Evolutionary conservation across 2,329 filamentous ascomycete genomes (phyloP).

Genomic region (Ascochyta koolunga): DNA sequence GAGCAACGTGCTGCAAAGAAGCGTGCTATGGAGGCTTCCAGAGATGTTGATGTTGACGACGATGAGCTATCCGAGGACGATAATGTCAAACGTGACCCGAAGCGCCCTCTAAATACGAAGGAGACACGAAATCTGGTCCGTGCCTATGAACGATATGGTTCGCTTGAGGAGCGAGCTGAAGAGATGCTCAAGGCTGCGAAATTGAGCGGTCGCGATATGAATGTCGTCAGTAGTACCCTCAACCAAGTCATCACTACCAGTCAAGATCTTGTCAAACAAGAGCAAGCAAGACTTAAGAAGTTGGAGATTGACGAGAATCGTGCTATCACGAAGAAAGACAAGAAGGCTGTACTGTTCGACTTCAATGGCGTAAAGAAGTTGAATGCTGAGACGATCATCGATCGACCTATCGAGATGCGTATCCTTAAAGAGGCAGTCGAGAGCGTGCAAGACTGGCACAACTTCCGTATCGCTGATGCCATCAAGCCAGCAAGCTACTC

Average conservation of each 20-base stretch:
- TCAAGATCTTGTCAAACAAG: slow-evolving; percentile 73
- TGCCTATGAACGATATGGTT: slow-evolving; percentile 89
- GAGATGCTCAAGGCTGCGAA: slow-evolving; percentile 89
- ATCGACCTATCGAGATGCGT: slow-evolving; percentile 86
- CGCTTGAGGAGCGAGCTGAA: slow-evolving; percentile 83
- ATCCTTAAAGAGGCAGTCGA: slow-evolving; percentile 78
- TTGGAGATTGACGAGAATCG: slow-evolving; percentile 77
- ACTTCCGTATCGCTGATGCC: slow-evolving; percentile 87
- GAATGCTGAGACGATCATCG: slow-evolving; percentile 93
- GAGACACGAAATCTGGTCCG: slow-evolving; percentile 91
- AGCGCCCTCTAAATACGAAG: slow-evolving; percentile 87
- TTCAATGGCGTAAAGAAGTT: slow-evolving; percentile 92
- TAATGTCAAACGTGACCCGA: slow-evolving; percentile 73
- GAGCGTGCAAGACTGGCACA: slow-evolving; percentile 68
- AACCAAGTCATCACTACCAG: slow-evolving; percentile 78
- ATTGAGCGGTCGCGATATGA: slow-evolving; percentile 78
- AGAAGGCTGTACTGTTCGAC: slow-evolving; percentile 95
- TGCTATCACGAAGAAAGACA: slow-evolving; percentile 91
- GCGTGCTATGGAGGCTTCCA: slow-evolving; percentile 70
- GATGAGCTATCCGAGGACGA: slow-evolving; percentile 51
- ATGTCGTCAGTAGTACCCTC: slow-evolving; percentile 77
- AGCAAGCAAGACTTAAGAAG: slow-evolving; percentile 66
- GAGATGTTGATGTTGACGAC: slow-evolving; percentile 65
- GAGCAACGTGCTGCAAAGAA: slow-evolving; percentile 74
- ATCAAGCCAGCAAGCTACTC: slow-evolving; percentile 91